Conservation (phyloP, 805 yeast species). For the Saccharomyces eubayanus region DNA sequence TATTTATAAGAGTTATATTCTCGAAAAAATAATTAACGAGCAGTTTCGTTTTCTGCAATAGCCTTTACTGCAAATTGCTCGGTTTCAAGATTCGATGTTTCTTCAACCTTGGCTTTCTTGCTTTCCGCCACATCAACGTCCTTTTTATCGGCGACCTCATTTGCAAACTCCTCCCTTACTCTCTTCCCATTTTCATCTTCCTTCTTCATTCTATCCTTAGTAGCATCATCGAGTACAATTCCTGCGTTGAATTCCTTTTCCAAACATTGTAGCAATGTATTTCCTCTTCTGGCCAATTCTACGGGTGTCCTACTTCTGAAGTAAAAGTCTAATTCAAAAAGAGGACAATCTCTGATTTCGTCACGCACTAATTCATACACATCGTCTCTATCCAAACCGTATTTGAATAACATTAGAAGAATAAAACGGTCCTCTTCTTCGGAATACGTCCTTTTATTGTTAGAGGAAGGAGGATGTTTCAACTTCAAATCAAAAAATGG, state of each 20-base stretch:
- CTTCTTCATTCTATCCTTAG: constrained; percentile 19
- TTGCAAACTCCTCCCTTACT: constrained; percentile 16
- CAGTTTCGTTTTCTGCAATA: background rate
- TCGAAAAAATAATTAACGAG: background rate
- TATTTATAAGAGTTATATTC: background rate
- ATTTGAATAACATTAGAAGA: constrained; percentile 66
- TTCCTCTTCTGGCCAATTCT: constrained; percentile 77
- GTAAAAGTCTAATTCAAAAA: constrained; percentile 83
- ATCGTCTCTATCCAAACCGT: constrained; percentile 73
- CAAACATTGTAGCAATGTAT: constrained; percentile 65
- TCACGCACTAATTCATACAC: constrained; percentile 72
- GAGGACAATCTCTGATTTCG: constrained; percentile 61
- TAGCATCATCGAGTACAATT: constrained; percentile 17
- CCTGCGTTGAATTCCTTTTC: constrained; percentile 56
- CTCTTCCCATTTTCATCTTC: constrained; percentile 27
- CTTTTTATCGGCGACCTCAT: constrained; percentile 5
- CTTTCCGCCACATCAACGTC: constrained; percentile 3
- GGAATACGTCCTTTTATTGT: constrained; percentile 59
- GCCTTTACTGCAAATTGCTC: constrained; percentile 2
- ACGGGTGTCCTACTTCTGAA: constrained; percentile 68
- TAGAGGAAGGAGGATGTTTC: constrained; percentile 62
- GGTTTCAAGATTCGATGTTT: background rate
- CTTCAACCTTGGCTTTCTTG: constrained; percentile 1
- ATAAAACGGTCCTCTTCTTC: constrained; percentile 89
- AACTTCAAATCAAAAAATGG: constrained; percentile 76